Percentiles rank a stretch among this genome's conserved stretches.
Evolutionary conservation across 108 stramenopile genomes (phyloP).

Genomic region (Skeletonema costatum): DNA sequence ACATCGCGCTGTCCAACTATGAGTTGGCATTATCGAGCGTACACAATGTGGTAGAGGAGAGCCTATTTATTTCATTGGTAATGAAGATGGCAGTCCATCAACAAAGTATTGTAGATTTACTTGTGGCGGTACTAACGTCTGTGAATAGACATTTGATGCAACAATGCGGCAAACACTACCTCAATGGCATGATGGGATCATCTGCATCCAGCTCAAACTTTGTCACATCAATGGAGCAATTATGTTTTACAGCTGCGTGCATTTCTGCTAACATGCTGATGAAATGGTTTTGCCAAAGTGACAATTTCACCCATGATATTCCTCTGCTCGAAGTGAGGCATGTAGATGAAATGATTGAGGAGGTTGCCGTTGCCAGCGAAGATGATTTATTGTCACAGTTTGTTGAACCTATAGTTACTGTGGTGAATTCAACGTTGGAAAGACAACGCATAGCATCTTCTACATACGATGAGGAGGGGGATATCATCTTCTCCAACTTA

Average conservation of each 20-base stretch:
- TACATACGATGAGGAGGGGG: conserved; percentile 1
- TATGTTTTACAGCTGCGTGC: conserved; percentile 35
- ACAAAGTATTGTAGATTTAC: conserved; percentile 15
- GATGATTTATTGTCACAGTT: conserved; percentile 1
- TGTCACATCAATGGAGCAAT: conserved; percentile 31
- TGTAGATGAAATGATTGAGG: conserved; percentile 15
- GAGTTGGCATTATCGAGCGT: conserved; percentile 15
- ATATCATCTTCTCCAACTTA: conserved; percentile 10
- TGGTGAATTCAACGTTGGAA: conserved; percentile 28
- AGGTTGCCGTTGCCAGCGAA: conserved; percentile 12
- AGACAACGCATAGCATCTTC: neutral
- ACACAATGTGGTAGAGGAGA: neutral
- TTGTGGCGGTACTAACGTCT: conserved; percentile 36
- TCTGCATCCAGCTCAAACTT: neutral
- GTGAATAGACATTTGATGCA: conserved; percentile 21
- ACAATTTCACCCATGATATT: neutral
- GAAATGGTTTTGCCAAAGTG: conserved; percentile 6
- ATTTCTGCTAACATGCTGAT: conserved; percentile 28
- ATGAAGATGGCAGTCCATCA: neutral
- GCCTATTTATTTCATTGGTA: neutral
- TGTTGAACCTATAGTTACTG: conserved; percentile 23
- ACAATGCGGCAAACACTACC: neutral
- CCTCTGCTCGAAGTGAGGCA: conserved; percentile 14
- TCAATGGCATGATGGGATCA: neutral
- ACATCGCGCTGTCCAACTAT: conserved; percentile 18